Evolutionary conservation across 2,329 filamentous ascomycete species (phyloP).

Genomic region (Cladophialophora psammophila): DNA sequence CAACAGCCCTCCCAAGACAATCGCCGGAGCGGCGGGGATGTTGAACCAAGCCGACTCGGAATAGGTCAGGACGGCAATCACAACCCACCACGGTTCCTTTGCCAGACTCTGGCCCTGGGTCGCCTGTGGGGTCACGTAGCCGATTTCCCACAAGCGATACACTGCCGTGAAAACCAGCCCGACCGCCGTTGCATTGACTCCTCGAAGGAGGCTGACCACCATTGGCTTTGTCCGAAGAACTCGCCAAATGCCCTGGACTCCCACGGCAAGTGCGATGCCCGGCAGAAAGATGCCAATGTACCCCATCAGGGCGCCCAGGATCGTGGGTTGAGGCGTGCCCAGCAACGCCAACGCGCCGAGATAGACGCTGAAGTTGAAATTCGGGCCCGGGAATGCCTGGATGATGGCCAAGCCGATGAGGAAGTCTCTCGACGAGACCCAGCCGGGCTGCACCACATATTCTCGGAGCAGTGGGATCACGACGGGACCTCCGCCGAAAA

Average conservation of each 20-base stretch:
- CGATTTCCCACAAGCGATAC: slow-evolving; percentile 69
- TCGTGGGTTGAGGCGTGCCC: slow-evolving; percentile 47
- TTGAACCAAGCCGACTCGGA: slow-evolving; percentile 59
- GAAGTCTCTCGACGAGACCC: slow-evolving; percentile 75
- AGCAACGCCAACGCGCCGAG: slow-evolving; percentile 61
- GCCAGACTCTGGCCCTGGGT: slow-evolving; percentile 61
- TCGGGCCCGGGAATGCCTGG: slow-evolving; percentile 69
- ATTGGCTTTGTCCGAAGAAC: slow-evolving; percentile 55
- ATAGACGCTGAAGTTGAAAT: slow-evolving; percentile 62
- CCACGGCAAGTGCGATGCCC: slow-evolving; percentile 52
- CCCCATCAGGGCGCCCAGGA: slow-evolving; percentile 60
- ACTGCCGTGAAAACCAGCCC: slow-evolving; percentile 70
- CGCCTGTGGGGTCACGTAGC: slow-evolving; percentile 61
- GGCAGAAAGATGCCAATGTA: slow-evolving; percentile 63
- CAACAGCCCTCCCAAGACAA: slow-evolving; percentile 56
- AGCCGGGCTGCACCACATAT: slow-evolving; percentile 69
- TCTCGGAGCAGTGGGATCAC: slow-evolving; percentile 69
- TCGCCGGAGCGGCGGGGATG: slow-evolving; percentile 53
- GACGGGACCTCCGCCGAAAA: slow-evolving; percentile 70
- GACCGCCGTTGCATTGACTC: slow-evolving; percentile 67
- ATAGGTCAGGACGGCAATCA: slow-evolving; percentile 62
- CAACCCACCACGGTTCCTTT: slow-evolving; percentile 69
- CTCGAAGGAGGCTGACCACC: slow-evolving; percentile 61
- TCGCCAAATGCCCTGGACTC: slow-evolving; percentile 61
- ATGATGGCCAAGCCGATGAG: slow-evolving; percentile 75